Conservation (phyloP, 306 rosid species). For the Quercus wislizeni region DNA sequence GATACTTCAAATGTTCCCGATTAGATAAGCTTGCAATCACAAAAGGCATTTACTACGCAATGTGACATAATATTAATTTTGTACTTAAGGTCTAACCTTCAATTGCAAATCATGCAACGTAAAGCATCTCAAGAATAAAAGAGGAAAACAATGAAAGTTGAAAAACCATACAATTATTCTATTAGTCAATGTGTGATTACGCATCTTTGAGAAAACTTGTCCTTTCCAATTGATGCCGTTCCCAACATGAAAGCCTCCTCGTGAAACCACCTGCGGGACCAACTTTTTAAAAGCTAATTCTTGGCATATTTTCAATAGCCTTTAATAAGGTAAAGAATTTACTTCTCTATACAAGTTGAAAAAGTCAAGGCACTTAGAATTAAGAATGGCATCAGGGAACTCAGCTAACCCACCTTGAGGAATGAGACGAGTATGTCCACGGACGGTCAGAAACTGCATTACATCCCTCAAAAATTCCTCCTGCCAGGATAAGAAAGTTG, state of each 20-base stretch:
- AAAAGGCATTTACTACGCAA: no score
- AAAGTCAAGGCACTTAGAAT: slow-evolving; percentile 95
- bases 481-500: background rate
- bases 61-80: no score
- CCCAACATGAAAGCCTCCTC: slow-evolving; percentile 99
- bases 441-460: slow-evolving; percentile 85
- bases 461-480: slow-evolving; percentile 71
- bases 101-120: no score
- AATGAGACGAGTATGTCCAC: slow-evolving; percentile 86
- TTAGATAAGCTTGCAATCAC: no score
- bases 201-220: slow-evolving; percentile 98
- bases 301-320: background rate
- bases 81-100: no score
- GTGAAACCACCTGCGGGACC: slow-evolving; percentile 72
- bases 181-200: slow-evolving; percentile 91
- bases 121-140: no score
- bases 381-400: slow-evolving; percentile 96
- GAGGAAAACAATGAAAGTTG: background rate
- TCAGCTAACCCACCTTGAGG: slow-evolving; percentile 91
- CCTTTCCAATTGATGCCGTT: slow-evolving; percentile 99
- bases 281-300: slow-evolving; percentile 22
- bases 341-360: slow-evolving; percentile 98
- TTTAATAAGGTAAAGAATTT: slow-evolving; percentile 3
- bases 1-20: no score
- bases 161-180: slow-evolving; percentile 84